Evolutionary conservation across 768 basidiomycete species (phyloP), one percentile per base, ranked within the genome.

Genomic region (Psilocybe cyanescens): DNA sequence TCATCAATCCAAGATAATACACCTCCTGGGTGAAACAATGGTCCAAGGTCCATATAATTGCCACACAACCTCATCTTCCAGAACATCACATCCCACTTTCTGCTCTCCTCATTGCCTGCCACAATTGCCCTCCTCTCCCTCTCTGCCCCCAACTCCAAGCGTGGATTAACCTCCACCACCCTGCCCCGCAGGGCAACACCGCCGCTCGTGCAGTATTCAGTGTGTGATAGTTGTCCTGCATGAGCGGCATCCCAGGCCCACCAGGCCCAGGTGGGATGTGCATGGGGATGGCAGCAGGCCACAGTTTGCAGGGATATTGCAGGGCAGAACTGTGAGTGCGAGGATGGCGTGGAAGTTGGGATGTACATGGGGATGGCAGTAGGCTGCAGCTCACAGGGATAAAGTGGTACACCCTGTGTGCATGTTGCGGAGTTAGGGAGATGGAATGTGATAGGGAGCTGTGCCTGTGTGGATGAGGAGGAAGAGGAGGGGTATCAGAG

Each of bases 141-240:
- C 14, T 45, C 51, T 4, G 47, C 12, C 35, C 53, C 37, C 17
- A 29, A 16, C 33, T 8, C 19, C 31, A 4, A 30, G 24, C 6
- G 29, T 19, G 56, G 57, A 8, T 71, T 60, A 0, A 57, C 56
- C 49, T 16, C 46, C 2, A 53, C 19, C n/a, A 62, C 63, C 4
- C 37, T 35, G 0, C 70, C 70, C 70, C 66, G 17, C 66, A 62
- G 2, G 75, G 74, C 4, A 77, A 68, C 30, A 68, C 61, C 12
- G 72, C 73, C 7, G 70, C 72, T 63, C 76, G 75, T n/a, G 70
- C 70, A 41, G 75, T 70, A 63, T 89, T 89, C 65, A 87, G 72
- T 64, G 89, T 86, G 14, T 73, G 68, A 19, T 90, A 75, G 71
- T 92, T 89, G 31, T 81, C 87, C 58, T 82, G 81, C 0, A 86